These are phyloP conservation scores for Bipolaris cookei DNA, from an alignment of 2,329 filamentous ascomycete species.

Conservation along the genomic window DNA sequence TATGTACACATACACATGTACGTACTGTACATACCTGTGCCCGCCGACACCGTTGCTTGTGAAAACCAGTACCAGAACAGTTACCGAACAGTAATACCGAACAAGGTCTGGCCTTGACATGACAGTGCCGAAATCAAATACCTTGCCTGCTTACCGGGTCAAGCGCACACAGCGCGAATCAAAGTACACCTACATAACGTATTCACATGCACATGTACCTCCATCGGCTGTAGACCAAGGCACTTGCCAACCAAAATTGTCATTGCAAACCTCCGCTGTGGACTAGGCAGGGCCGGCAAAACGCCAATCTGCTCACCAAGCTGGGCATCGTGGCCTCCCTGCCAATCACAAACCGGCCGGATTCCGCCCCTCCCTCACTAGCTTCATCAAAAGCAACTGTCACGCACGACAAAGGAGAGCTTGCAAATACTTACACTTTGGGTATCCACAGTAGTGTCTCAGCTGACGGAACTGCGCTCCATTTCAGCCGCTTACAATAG, in stretches of 20 bases:
- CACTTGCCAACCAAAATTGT: conserved; percentile 12
- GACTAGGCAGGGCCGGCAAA: conserved; percentile 1
- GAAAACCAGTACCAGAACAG: not conserved
- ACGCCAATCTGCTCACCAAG: conserved; percentile 27
- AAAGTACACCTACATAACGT: too few relatives aligned
- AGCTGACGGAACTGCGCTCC: conserved; percentile 18
- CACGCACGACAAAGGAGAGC: conserved; percentile 3
- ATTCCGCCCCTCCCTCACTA: conserved; percentile 15
- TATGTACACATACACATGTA: not conserved
- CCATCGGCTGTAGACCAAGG: not conserved
- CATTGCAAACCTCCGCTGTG: conserved; percentile 17
- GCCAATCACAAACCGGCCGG: conserved; percentile 10
- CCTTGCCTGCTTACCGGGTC: not conserved
- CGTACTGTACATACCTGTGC: not conserved
- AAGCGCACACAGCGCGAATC: not conserved
- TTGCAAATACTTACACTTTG: too few relatives aligned
- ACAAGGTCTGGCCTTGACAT: not conserved
- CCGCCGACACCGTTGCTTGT: not conserved
- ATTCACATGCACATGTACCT: too few relatives aligned
- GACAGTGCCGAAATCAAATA: not conserved
- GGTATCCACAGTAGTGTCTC: conserved; percentile 18
- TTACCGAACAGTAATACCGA: not conserved
- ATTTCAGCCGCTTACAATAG: conserved; percentile 14
- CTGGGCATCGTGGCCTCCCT: conserved; percentile 21
- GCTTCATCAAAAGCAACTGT: conserved; percentile 26